Conservation (phyloP, 73 alveolate genomes). For the Diophrys appendiculata region DNA sequence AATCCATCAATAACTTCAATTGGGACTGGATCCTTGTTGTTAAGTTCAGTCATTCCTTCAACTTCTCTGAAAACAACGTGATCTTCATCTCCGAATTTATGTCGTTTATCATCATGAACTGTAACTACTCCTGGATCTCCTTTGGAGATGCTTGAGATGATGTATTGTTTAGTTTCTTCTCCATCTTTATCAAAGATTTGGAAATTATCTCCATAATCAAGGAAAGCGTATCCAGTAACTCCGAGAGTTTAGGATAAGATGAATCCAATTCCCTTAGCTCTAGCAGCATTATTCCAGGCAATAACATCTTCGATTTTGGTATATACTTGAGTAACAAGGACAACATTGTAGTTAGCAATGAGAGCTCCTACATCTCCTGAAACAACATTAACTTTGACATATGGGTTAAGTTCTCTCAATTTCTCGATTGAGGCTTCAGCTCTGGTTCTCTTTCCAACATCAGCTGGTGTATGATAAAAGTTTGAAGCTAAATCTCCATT, state of each 20-base stretch:
- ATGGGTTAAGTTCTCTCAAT: constrained; percentile 95
- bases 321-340: constrained; percentile 85
- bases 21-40: constrained; percentile 87
- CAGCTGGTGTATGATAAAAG: constrained; percentile 90
- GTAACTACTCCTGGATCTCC: constrained; percentile 86
- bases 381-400: constrained; percentile 83
- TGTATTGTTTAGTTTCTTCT: constrained; percentile 93
- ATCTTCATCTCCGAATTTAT: constrained; percentile 94
- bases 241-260: constrained; percentile 81
- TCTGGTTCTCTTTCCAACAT: constrained; percentile 86
- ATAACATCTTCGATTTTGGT: constrained; percentile 65
- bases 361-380: constrained; percentile 55
- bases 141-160: constrained; percentile 79
- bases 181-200: constrained; percentile 90
- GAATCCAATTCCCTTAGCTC: constrained; percentile 84
- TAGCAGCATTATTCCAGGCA: constrained; percentile 75
- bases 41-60: constrained; percentile 98
- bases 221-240: constrained; percentile 91
- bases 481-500: constrained; percentile 92
- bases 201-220: constrained; percentile 93
- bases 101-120: constrained; percentile 91
- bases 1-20: constrained; percentile 82
- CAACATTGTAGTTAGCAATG: constrained; percentile 65
- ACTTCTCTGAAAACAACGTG: constrained; percentile 96
- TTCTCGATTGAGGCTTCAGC: constrained; percentile 87